Evolutionary conservation across 768 basidiomycete genomes (phyloP), one percentile per base, ranked within the genome.

Genomic region (Mycena maculata): DNA sequence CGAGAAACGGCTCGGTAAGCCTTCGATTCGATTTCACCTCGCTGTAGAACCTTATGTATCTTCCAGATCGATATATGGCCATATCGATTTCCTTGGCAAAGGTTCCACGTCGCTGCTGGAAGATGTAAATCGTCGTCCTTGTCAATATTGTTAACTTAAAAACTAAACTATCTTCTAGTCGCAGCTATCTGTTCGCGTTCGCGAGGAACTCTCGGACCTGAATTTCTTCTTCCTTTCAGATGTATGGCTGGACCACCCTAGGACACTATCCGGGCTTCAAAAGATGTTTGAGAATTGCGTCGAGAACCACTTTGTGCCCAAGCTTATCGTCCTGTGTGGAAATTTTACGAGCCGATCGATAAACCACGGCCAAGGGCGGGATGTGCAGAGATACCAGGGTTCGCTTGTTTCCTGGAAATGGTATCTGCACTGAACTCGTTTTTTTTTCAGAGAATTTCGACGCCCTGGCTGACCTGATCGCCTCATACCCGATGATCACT

Each of bases 61-160:
- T 53, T 45, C 12, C 74, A 96, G 95, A 70, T 94, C 92, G 42
- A 91, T 99, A 70, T 98, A 94, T 75, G 98, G 96, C 0, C 98
- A 99, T 75, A 90, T 98, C 31, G 98, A 99, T 77, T 98, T 99
- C 74, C 86, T 99, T 13, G 98, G 98, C n/a, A 90, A 92, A 72
- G 98, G 98, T 2, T 89, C 94, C 4, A 92, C 96, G 2, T 95
- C 96, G 2, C 78, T 95, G 23, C 80, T 92, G 7, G 96, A 99
- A 81, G 98, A 99, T 77, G 97, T 96, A 73, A 59, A 89, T 78
- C 4, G 18, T 54, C 49, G 2, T 36, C 36, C 49, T 38, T 53
- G 6, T 23, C 13, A 25, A 38, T 25, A 23, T 27, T 44, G 4
- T 39, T 38, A 25, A 13, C 61, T n/a, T n/a, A n/a, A n/a, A n/a